Base-by-base conservation (phyloP, 164 flowering plant genomes). In the Umbellularia californica region DNA sequence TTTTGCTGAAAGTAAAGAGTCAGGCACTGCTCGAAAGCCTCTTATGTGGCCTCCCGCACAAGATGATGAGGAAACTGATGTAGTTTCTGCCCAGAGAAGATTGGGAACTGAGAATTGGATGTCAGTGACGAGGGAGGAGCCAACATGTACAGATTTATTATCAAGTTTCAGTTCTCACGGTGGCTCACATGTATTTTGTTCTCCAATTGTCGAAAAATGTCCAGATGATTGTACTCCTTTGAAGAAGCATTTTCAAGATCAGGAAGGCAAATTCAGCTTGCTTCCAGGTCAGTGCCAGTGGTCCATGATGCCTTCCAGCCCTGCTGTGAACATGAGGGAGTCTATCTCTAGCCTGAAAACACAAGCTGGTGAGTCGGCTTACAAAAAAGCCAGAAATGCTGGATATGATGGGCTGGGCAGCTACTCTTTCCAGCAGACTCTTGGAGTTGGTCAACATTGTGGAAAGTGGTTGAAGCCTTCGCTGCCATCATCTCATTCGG, bases 401-500 rank as follows among this genome's bases (percentile, higher is more conserved):
- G 85, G 85, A 77, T 87, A 24, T 80, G 78, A 86, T 69, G 83
- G 79, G n/a, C 77, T 70, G 58, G 52, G 77, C 52, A 92, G 88
- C 19, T 84, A 82, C 79, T 72, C 87, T 10, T 50, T 85, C 69
- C 58, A 79, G 77, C 82, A 80, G 52, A 81, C 81, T 73, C 83
- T 78, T 22, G 82, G 85, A 79, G 80, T 72, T 58, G 97, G 87
- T 67, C 86, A 85, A 64, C 87, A 82, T 27, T 79, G 79, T 35
- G 87, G 85, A 69, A 87, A 80, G 55, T 89, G 94, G 94, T 70
- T 86, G 78, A 88, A 86, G 88, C 91, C 90, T 58, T 87, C 87
- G 15, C 88, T 87, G 13, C 68, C 84, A 11, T 64, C 84, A 30
- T 75, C 87, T 55, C 80, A 76, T 76, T 65, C 80, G 58, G 90